Evolutionary conservation across 768 basidiomycete species (phyloP), one percentile per base, ranked within the genome.

Genomic region (Mycena amicta): DNA sequence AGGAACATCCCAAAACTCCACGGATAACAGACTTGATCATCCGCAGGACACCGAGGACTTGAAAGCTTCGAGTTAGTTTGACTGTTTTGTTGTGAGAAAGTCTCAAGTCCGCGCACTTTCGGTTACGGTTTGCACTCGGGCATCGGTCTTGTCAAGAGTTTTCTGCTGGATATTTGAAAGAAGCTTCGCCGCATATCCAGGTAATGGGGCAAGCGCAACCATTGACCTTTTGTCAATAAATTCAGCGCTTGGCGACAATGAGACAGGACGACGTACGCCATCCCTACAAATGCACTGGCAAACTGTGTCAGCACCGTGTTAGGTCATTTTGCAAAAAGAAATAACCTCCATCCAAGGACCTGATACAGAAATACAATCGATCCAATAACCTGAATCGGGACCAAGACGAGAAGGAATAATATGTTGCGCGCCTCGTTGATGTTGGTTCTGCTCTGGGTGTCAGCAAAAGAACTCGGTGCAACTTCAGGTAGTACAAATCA

Each of bases 141-240:
- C 72, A 61, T 83, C 83, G 4, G 80, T 80, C 64, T 75, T 80
- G 31, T 74, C 64, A 77, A 82, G 78, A 56, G 73, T 67, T 61
- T 71, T 66, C 33, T 62, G 59, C 55, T 82, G 77, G 39, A 74
- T 67, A 56, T 45, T 43, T 6, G 41, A 12, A 12, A 43, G 20
- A 22, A 43, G 41, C 20, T 75, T 75, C 22, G 73, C 75, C 51
- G 80, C 66, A 41, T 76, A 65, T 28, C 78, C 80, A 37, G 82
- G 81, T 1, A 82, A 46, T n/a, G n/a, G n/a, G n/a, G n/a, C n/a
- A n/a, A n/a, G n/a, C n/a, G n/a, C n/a, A n/a, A n/a, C n/a, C n/a
- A 80, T 76, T 27, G 75, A 69, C 27, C 33, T 37, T n/a, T n/a
- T n/a, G 67, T 68, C 57, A 82, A 72, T 2, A 18, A 18, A 18